Evolutionary conservation across 805 yeast species (phyloP), one percentile per base, ranked within the genome.

Genomic region (Metschnikowia kofuensis): DNA sequence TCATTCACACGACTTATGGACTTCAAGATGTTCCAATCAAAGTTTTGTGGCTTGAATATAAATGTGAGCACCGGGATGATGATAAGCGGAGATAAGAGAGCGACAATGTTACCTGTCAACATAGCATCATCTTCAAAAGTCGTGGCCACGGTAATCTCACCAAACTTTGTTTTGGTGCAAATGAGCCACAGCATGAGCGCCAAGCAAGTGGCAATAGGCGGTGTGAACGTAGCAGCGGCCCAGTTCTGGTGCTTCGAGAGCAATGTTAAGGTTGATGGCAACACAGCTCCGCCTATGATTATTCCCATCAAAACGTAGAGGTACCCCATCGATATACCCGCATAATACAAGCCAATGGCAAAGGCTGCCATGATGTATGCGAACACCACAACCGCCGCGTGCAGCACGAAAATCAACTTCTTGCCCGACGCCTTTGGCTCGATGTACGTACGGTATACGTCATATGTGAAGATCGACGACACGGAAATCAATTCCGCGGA

Each of bases 401-500:
- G 96, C 1, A 95, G 84, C 35, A 83, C 76, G 56, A 71, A 60
- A 42, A 90, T 87, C 56, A 90, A 76, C 60, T 74, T 77, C 63
- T 82, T 86, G 56, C 96, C 92, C 9, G 78, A 65, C 4, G 96
- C 96, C 26, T 72, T 71, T 41, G 95, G 95, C 61, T 88, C 82
- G 59, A 89, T 70, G 68, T 90, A 90, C 27, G 83, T 78, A 68
- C 87, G 81, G 80, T 85, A 90, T 52, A 89, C 75, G 69, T 90
- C 97, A 59, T 88, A 90, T 39, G 96, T 86, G 73, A 82, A 79
- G 51, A 90, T 81, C 2, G 96, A 85, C 4, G 96, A 86, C 16
- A 87, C 91, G 2, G 96, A 86, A 62, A 90, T 87, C 60, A 90
- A 79, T 67, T 90, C 96, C 37, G 96, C 92, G 31, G 96, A 87